phyloP scores from a whole-genome alignment of 306 rosid genomes.

The Rubus parviflorus region DNA sequence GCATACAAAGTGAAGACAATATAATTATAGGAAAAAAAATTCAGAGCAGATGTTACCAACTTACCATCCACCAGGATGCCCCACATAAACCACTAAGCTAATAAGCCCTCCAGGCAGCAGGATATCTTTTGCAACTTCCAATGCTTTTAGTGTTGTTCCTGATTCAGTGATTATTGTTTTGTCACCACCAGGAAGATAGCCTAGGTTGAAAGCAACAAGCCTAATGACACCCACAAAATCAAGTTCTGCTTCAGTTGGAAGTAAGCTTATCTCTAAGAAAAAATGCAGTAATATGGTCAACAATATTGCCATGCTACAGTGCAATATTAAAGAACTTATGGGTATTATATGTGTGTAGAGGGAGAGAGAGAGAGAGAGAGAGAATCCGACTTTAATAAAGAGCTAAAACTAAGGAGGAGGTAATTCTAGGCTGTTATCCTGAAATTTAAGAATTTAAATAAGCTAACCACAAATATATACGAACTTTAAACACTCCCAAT shows the following conservation, averaged over 20 bases:
- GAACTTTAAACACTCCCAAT: not conserved
- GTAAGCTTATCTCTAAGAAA: not conserved
- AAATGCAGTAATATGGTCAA: not conserved
- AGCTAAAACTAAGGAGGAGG: not conserved
- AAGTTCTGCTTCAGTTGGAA: constrained; percentile 14
- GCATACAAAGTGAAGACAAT: constrained; percentile 13
- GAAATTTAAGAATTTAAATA: not conserved
- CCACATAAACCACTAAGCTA: constrained; percentile 81
- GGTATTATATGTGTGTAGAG: not conserved
- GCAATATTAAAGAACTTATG: not conserved
- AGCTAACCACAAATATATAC: not conserved
- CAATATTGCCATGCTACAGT: not conserved
- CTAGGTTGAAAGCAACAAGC: constrained; percentile 92
- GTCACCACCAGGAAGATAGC: constrained; percentile 93
- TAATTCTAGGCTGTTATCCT: not conserved
- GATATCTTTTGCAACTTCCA: constrained; percentile 68
- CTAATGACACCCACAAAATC: constrained; percentile 42
- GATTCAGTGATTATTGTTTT: constrained; percentile 68
- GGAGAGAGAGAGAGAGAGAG: not conserved
- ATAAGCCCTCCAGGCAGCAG: constrained; percentile 72
- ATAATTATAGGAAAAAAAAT: not conserved
- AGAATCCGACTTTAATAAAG: no score
- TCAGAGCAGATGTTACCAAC: constrained; percentile 52
- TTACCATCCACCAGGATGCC: constrained; percentile 94
- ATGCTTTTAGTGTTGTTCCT: constrained; percentile 65